These are phyloP conservation scores for Pseudocohnilembus persalinus DNA, from an alignment of 169 alveolate genomes.

Conservation along the genomic window DNA sequence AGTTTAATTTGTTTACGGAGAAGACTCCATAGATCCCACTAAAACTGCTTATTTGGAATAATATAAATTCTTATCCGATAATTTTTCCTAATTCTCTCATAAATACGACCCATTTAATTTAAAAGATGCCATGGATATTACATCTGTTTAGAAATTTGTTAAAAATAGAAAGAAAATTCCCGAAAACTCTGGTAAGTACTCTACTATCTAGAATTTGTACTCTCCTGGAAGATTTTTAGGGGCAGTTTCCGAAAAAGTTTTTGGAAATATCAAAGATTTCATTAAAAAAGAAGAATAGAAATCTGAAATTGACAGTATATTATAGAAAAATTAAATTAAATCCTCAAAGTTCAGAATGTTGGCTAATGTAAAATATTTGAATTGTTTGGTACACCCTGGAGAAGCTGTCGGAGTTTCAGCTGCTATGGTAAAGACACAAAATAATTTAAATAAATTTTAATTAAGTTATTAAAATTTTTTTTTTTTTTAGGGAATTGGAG, in stretches of 20 bases:
- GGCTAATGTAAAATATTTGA: constrained; percentile 75
- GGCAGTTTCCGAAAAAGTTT: constrained; percentile 56
- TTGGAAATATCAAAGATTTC: constrained; percentile 28
- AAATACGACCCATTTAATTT: constrained; percentile 62
- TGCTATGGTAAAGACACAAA: constrained; percentile 69
- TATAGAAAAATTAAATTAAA: background rate
- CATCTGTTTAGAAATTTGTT: constrained; percentile 42
- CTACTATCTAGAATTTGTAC: constrained; percentile 56
- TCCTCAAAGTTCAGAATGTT: constrained; percentile 10
- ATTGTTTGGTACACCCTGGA: constrained; percentile 93
- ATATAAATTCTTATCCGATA: constrained; percentile 79
- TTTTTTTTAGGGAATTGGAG: constrained; percentile 92
- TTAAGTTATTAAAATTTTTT: background rate
- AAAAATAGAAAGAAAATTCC: constrained; percentile 38
- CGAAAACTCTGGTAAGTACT: constrained; percentile 41
- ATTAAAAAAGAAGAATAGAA: constrained; percentile 46
- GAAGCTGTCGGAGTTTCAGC: constrained; percentile 99
- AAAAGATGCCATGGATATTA: constrained; percentile 51
- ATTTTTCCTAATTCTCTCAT: constrained; percentile 55
- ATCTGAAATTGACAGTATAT: background rate
- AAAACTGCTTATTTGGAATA: constrained; percentile 88
- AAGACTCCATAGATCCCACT: constrained; percentile 95
- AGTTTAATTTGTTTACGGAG: constrained; percentile 97
- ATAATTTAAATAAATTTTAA: constrained; percentile 26
- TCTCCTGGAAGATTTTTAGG: constrained; percentile 63